Base-by-base conservation (phyloP, 179 eudicot species). In the Heliamphora pulchella region DNA sequence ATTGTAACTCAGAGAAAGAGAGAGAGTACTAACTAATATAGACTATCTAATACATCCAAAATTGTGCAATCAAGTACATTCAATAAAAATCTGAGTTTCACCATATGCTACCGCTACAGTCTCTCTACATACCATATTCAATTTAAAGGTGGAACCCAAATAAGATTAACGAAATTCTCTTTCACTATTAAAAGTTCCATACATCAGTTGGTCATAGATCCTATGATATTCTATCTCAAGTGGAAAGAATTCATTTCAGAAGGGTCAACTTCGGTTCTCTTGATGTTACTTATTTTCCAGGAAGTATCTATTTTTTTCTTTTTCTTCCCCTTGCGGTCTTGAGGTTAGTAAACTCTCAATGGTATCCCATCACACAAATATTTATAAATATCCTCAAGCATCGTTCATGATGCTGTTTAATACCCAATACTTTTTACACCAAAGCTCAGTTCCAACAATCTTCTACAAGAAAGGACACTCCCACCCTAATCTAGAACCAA, bases 261-360 rank as follows among this genome's bases (percentile, higher is more conserved):
- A 61, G 22, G 20, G 64, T 17, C 18, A 61, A 61, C 20, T 61
- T 14, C 22, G 17, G 22, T 61, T 61, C 58, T 54, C 58, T 54
- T 54, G 58, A 10, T 54, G 58, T 13, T n/a, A 47, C 17, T 71
- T 71, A 20, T 8, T 51, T 53, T 10, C 43, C 44, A 51, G 46
- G 44, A 18, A 72, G 59, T 20, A 72, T 72, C n/a, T 72, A 72
- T 20, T 10, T n/a, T 72, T 20, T 48, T 53, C 61, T 72, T 15
- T 72, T 50, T 18, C 44, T 50, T 71, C 31, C 17, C 62, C 62
- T 57, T 15, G 20, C 1, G 20, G 64, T 48, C 74, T 70, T 5
- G n/a, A 71, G 61, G 61, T 22, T 11, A 72, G 55, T 54, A 13
- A 39, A 54, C 64, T 31, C 13, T 51, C 47, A 59, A 74, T 55